These are phyloP conservation scores for Trichoderma orchidacearum DNA, from an alignment of 495 filamentous ascomycete species.

Conservation along the genomic window DNA sequence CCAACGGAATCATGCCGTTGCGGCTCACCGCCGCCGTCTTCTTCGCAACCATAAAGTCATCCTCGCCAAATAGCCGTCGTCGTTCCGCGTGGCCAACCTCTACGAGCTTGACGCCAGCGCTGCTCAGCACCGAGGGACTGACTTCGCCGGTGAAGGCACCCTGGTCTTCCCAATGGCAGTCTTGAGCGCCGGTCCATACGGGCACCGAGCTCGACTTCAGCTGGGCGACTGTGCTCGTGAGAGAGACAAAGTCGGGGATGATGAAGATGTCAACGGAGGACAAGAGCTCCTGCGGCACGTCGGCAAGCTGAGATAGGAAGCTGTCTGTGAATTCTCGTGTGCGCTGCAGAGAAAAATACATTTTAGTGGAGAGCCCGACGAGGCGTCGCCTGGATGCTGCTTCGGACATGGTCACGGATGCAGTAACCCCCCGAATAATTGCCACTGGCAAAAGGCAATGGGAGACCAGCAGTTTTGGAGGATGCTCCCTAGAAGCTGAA, in stretches of 20 bases:
- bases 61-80: constrained; percentile 54
- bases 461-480: background rate
- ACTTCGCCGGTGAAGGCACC: constrained; percentile 71
- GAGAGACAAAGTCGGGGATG: constrained; percentile 61
- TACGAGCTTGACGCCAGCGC: constrained; percentile 54
- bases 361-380: constrained; percentile 69
- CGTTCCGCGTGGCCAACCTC: constrained; percentile 75
- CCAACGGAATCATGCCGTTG: constrained; percentile 60
- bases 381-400: constrained; percentile 41
- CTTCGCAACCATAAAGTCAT: constrained; percentile 42
- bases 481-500: too few species aligned
- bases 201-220: constrained; percentile 25
- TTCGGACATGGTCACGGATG: background rate
- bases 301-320: constrained; percentile 22
- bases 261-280: constrained; percentile 42
- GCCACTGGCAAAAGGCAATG: too few species aligned
- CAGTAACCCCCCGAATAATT: too few species aligned
- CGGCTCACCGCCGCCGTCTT: constrained; percentile 55
- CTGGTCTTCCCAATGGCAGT: constrained; percentile 49
- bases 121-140: constrained; percentile 47
- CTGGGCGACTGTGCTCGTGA: constrained; percentile 41
- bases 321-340: constrained; percentile 48
- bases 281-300: constrained; percentile 14
- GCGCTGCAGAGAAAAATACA: constrained; percentile 61
- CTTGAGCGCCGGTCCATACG: constrained; percentile 61